Base-by-base conservation (phyloP, 202 grass and related monocot species). In the Panicum hallii region DNA sequence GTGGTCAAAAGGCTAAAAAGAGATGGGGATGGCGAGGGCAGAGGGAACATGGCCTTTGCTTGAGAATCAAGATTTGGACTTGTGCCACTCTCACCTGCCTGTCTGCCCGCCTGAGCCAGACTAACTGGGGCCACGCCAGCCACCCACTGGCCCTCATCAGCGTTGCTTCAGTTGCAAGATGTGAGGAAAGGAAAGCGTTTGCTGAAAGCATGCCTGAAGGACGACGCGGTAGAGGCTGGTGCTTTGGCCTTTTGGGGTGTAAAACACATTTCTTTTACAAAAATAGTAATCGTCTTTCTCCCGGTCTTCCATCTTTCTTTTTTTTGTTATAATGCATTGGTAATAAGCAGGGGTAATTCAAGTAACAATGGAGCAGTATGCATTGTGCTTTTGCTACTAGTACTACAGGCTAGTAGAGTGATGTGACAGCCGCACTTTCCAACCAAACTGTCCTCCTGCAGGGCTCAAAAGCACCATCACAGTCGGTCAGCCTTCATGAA, bases 1-100 rank as follows among this genome's bases (percentile, higher is more conserved):
- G 54, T 49, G 89, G 89, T 90, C 89, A 90, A 90, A 87, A 84
- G 84, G 34, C 80, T 87, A 84, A 63, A 73, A 46, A 43, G 7
- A 38, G 20, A 11, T 19, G 65, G 64, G 19, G 63, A 8, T 42
- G 36, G 36, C 34, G 44, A 45, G 19, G 69, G 44, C 12, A 72
- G 22, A 43, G 49, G 28, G 80, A 53, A n/a, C 69, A 79, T 83
- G 58, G 73, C 70, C 7, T 90, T 90, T 88, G 89, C 89, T 91
- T 90, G 76, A 76, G 85, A 77, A 80, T 76, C 89, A 87, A 81
- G 89, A 71, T 80, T 78, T 81, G 62, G 70, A 80, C 68, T 34
- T 72, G 55, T 67, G 86, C 80, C 79, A 54, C 85, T 41, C 44
- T 41, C 43, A 36, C 55, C 13, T 12, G 11, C 58, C 11, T 13